A percentile compares a stretch with the other conserved stretches of the same genome.
phyloP scores from a whole-genome alignment of 441 rosid species.

The California macrophylla region DNA sequence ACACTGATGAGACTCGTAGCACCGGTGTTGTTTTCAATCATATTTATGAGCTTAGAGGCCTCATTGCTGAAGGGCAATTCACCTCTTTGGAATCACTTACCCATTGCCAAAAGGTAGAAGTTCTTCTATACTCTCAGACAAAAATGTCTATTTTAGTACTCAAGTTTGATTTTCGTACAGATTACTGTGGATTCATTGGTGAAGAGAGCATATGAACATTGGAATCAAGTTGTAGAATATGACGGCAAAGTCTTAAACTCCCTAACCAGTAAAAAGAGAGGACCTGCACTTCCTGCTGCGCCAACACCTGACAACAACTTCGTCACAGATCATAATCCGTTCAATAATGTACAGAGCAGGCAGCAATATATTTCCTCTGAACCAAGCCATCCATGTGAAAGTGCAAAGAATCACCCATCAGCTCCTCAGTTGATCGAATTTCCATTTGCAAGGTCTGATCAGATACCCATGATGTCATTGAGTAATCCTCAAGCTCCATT shows the following conservation, averaged over 20 bases:
- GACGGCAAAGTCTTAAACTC: conserved; percentile 1
- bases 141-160: not conserved
- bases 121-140: not conserved
- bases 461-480: not conserved
- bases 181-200: not conserved
- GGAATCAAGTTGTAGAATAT: conserved; percentile 7
- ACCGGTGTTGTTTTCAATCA: conserved; percentile 43
- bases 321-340: conserved; percentile 1
- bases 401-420: not conserved
- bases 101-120: conserved; percentile 5
- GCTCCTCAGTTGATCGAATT: conserved; percentile 1
- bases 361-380: not conserved
- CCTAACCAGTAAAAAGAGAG: not conserved
- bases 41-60: conserved; percentile 39
- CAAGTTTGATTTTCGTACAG: not conserved
- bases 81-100: conserved; percentile 1
- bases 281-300: not conserved
- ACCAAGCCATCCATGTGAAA: conserved; percentile 18
- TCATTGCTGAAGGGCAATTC: conserved; percentile 9
- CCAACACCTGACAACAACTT: not conserved
- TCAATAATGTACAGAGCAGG: conserved; percentile 1
- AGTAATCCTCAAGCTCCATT: not conserved
- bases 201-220: conserved; percentile 3
- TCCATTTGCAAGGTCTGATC: conserved; percentile 5
- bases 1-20: conserved; percentile 12